Evolutionary conservation across 2,329 filamentous ascomycete genomes (phyloP).

Genomic region (Zopfia rhizophila): DNA sequence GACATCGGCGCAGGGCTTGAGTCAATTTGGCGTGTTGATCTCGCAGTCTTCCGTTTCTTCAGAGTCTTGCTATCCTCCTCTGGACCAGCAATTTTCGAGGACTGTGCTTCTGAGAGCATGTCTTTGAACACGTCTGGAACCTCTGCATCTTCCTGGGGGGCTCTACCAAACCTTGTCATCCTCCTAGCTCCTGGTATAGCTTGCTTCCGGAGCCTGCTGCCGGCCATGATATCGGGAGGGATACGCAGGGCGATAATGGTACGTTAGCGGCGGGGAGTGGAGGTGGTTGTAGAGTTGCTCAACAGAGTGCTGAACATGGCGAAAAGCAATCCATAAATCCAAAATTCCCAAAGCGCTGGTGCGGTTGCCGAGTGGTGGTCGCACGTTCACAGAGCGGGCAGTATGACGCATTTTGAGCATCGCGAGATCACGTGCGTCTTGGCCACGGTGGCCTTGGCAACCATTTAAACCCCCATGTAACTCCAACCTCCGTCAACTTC

Average conservation of each 20-base stretch:
- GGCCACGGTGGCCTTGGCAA: too few species aligned
- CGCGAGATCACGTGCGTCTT: slow-evolving; percentile 25
- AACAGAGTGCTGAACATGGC: too few species aligned
- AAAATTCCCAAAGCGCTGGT: too few species aligned
- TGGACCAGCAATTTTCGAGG: slow-evolving; percentile 39
- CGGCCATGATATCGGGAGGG: slow-evolving; percentile 46
- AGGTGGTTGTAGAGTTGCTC: too few species aligned
- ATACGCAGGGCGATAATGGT: too few species aligned
- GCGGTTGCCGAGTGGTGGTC: too few species aligned
- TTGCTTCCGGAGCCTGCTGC: slow-evolving; percentile 35
- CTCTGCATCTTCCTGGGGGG: slow-evolving; percentile 32
- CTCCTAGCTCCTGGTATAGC: slow-evolving; percentile 27
- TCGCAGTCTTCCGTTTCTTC: slow-evolving; percentile 49
- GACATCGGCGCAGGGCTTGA: slow-evolving; percentile 13
- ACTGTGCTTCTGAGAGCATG: slow-evolving; percentile 56
- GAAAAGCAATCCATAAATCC: too few species aligned
- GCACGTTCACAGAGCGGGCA: too few species aligned
- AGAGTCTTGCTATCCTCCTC: slow-evolving; percentile 48
- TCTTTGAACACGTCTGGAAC: slow-evolving; percentile 59
- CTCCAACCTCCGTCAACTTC: too few species aligned
- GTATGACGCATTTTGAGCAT: slow-evolving; percentile 13
- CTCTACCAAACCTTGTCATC: slow-evolving; percentile 34
- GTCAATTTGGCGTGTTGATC: slow-evolving; percentile 2
- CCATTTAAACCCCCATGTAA: too few species aligned
- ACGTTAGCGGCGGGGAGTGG: too few species aligned